phyloP scores from a whole-genome alignment of 352 stramenopile genomes.

The Thraustochytrium striatum region DNA sequence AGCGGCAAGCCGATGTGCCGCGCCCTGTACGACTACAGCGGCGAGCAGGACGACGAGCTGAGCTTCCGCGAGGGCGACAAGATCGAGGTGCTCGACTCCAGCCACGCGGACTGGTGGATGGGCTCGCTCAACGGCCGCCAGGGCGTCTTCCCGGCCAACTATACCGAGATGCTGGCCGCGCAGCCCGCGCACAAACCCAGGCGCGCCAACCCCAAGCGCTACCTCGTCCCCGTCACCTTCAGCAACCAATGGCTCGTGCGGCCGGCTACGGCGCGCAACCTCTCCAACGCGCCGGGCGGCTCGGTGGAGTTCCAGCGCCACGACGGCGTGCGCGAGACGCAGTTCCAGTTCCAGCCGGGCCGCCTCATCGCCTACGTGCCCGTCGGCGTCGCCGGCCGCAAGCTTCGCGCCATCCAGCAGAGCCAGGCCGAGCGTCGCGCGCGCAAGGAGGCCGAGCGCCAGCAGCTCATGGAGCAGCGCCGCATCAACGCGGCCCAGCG shows the following conservation, averaged over 20 bases:
- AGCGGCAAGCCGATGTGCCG: not conserved
- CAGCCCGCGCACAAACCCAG: constrained; percentile 4
- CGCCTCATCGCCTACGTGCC: constrained; percentile 24
- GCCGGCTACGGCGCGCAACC: not conserved
- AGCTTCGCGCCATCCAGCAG: constrained; percentile 20
- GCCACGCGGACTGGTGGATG: constrained; percentile 34
- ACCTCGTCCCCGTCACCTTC: constrained; percentile 16
- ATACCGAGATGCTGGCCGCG: constrained; percentile 19
- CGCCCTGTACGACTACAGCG: constrained; percentile 31
- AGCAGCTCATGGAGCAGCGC: constrained; percentile 33
- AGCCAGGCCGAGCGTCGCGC: not conserved
- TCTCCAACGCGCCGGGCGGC: constrained; percentile 12
- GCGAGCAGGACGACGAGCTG: constrained; percentile 26
- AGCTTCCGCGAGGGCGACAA: constrained; percentile 9
- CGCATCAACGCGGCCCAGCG: not conserved
- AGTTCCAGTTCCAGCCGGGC: not conserved
- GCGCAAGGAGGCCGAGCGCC: not conserved
- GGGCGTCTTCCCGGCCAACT: constrained; percentile 27
- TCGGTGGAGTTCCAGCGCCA: constrained; percentile 22
- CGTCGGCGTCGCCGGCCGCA: constrained; percentile 22
- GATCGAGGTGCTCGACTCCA: constrained; percentile 32
- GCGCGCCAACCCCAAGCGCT: constrained; percentile 26
- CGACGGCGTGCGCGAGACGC: not conserved
- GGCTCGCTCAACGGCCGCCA: not conserved
- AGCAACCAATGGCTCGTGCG: constrained; percentile 13